Evolutionary conservation across 192 early-diverging fungal genomes (phyloP), one percentile per base, ranked within the genome.

Genomic region (Mortierella claussenii): DNA sequence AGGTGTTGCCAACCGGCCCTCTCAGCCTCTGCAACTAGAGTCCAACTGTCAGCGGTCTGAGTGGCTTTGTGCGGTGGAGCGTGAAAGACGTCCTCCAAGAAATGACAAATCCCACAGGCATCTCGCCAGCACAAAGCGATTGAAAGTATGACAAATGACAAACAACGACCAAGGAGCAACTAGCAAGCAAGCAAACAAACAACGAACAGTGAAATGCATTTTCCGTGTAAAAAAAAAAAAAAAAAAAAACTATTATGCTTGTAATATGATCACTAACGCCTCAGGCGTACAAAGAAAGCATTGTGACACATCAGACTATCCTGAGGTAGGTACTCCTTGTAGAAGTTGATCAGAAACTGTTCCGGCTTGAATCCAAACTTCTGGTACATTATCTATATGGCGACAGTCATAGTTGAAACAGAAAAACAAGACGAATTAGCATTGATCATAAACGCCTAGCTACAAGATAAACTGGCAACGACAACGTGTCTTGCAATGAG

Each of bases 341-440:
- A 96, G 78, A 98, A 98, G 50, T 90, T 87, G 15, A 95, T 88
- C 49, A 93, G 84, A 75, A 94, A 98, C 62, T 93, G 89, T 57
- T 98, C 96, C 1, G 96, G 91, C 79, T 98, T 98, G 76, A 96
- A 98, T 13, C 96, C 95, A 75, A 95, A 88, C 66, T 87, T 90
- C 79, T 97, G 95, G 73, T 97, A 97, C 55, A 96, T 83, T 34
- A 96, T 86, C 89, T 90, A 51, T 30, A 23, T 9, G 58, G 20
- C 26, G 21, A 51, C 8, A 34, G 34, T 46, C 42, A 62, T 17
- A 37, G 4, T 8, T n/a, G 21, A 37, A 48, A 37, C 4, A 24
- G 2, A 24, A 2, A 28, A 24, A 50, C 20, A 51, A 8, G 15
- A 23, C n/a, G 21, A n/a, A 57, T 43, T 15, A 37, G 21, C 17